These are phyloP conservation scores for Elsinoe australis DNA, from an alignment of 2,329 filamentous ascomycete species.

Conservation along the genomic window DNA sequence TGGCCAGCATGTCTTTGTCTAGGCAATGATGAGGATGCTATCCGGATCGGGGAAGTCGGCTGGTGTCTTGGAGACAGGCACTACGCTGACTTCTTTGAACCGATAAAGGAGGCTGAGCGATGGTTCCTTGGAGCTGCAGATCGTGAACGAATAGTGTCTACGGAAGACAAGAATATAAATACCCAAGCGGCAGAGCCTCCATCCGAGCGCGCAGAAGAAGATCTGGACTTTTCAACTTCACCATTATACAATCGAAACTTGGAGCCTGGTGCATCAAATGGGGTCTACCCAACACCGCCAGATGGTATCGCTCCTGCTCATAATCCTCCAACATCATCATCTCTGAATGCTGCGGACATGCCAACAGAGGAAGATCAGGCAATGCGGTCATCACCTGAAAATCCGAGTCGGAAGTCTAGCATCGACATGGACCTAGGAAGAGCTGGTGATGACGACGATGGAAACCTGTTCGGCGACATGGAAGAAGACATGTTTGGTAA, in stretches of 20 bases:
- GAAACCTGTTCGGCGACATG: constrained; percentile 60
- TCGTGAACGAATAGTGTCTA: neutral
- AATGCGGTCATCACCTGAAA: neutral
- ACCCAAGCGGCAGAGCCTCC: neutral
- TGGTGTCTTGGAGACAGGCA: too few species aligned
- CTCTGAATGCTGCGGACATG: constrained; percentile 5
- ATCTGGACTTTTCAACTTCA: constrained; percentile 16
- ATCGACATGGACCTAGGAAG: constrained; percentile 42
- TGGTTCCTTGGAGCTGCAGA: constrained; percentile 8
- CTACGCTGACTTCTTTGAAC: constrained; percentile 2
- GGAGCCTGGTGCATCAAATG: constrained; percentile 40
- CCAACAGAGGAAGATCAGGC: neutral
- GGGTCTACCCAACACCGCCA: constrained; percentile 62
- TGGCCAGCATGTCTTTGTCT: constrained; percentile 13
- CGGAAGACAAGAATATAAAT: neutral
- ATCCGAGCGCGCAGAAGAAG: constrained; percentile 7
- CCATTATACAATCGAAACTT: constrained; percentile 19
- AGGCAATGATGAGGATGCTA: neutral
- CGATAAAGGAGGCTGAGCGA: constrained; percentile 8
- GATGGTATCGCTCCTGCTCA: constrained; percentile 48
- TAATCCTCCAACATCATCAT: constrained; percentile 21
- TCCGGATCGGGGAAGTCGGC: too few species aligned
- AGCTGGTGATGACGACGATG: constrained; percentile 37
- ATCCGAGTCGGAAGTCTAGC: constrained; percentile 39
- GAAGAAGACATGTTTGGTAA: constrained; percentile 64